Evolutionary conservation across 305 asterid genomes (phyloP), one percentile per base, ranked within the genome.

Genomic region (Rubia peregrina): DNA sequence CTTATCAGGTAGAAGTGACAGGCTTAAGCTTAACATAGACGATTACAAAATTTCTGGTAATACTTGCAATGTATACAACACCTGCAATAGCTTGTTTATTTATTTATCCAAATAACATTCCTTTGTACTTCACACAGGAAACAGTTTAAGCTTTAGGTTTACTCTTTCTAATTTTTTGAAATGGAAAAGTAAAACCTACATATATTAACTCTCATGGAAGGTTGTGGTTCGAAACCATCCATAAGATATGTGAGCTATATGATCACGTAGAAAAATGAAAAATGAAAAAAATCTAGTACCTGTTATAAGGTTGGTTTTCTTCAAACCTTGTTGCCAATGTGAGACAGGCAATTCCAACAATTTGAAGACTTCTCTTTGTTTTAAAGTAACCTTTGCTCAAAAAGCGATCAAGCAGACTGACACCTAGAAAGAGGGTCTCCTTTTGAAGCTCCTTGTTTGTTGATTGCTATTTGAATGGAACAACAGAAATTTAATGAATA

Each of bases 331-430:
- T 87, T 73, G 98, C 97, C 67, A 91, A 80, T 69, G 90, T 84
- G 81, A 94, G 95, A 83, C 98, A 94, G 22, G 97, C 96, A 69
- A 91, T 86, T 74, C 96, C 98, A 74, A 81, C 91, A 77, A 91
- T 83, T 83, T 88, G 96, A 81, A 94, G 97, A 83, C 80, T 82
- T 70, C 83, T 82, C 80, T 73, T 76, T 72, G 76, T 83, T 81
- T 74, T 78, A 84, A 94, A 94, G 89, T 87, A 91, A 51, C 99
- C 96, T 78, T 83, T 88, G 19, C 89, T 85, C 71, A 93, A 81
- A 75, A 93, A 82, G 75, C 97, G 82, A 80, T 93, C 98, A 0
- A 93, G 86, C 72, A 93, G 92, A 77, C 75, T 77, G 60, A 93
- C 94, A 68, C 96, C 95, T 64, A 90, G 79, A 73, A 93, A 93